Base-by-base conservation (phyloP, 2,329 filamentous ascomycete species). In the Ambrosiella cleistominuta region DNA sequence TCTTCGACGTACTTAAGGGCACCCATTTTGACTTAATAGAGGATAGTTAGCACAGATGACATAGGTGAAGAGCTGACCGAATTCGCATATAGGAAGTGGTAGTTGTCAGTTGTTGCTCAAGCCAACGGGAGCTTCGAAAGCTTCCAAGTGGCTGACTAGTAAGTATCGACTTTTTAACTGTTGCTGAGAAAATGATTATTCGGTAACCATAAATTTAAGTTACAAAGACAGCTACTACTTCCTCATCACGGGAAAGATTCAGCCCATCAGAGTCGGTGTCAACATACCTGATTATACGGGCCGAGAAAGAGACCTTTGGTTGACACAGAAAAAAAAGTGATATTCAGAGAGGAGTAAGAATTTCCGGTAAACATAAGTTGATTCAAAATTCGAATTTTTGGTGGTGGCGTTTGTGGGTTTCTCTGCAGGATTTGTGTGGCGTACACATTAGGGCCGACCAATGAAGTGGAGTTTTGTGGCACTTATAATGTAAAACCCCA, bases 1-100 rank as follows among this genome's bases (percentile, higher is more conserved):
- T 98, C 93, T 85, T 98, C 94, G 79, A 98, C 88, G 82, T 95
- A 98, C 81, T 98, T 98, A 77, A 96, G 88, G 81, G 91, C 91
- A 87, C 93, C 93, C 93, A 96, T 96, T 83, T 91, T 81, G 73
- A 70, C 77, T 80, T 37, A 44, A 47, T 5, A 38, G 42, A 17
- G 12, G 35, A 11, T 40, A 17, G 53, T 59, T 54, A 54, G 39
- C 17, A 9, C 7, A 3, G 44, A 51, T 27, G 3, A 38, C 27
- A 37, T 4, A 49, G 47, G 13, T n/a, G 39, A 15, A 45, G 15
- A n/a, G 52, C 49, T 57, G 54, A 17, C 12, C 8, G 44, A 49
- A 38, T 54, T 27, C 3, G 8, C n/a, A 47, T n/a, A 15, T 35
- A 54, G 19, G 27, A 51, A 3, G 13, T 36, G 47, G 8, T 37